A percentile compares a stretch with the other conserved stretches of the same genome.
These are phyloP conservation scores for Phytopythium delawarense DNA, from an alignment of 352 stramenopile species.

Conservation along the genomic window DNA sequence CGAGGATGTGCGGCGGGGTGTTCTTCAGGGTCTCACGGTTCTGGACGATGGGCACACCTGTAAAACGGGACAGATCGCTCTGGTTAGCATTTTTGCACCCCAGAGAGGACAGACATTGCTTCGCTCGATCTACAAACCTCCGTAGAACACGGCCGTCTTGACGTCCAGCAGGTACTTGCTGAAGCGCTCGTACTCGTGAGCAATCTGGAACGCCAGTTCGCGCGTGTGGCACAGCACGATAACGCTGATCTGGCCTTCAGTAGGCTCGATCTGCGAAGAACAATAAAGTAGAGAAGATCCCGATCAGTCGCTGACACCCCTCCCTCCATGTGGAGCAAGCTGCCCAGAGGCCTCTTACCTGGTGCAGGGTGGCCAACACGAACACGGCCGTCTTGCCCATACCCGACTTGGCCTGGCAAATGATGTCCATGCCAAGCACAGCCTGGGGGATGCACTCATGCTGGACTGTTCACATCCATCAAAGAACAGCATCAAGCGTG, in stretches of 20 bases:
- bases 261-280: constrained; percentile 72
- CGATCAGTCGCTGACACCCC: constrained; percentile 2
- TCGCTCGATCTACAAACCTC: constrained; percentile 34
- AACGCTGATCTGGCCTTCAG: constrained; percentile 92
- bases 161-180: constrained; percentile 97
- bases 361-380: constrained; percentile 98
- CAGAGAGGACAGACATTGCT: not conserved
- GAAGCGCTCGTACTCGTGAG: constrained; percentile 99
- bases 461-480: constrained; percentile 75
- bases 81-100: not conserved
- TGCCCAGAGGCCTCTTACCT: constrained; percentile 59
- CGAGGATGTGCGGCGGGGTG: constrained; percentile 94
- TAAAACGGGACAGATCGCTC: constrained; percentile 6
- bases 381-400: constrained; percentile 99
- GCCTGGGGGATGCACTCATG: constrained; percentile 99
- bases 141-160: constrained; percentile 97
- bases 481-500: not conserved
- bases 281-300: not conserved
- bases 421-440: constrained; percentile 99
- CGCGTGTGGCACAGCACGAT: constrained; percentile 99
- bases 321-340: not conserved
- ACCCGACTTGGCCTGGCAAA: constrained; percentile 99
- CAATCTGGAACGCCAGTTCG: constrained; percentile 99
- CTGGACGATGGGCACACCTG: constrained; percentile 91
- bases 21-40: constrained; percentile 98